Base-by-base conservation (phyloP, 2,329 filamentous ascomycete genomes). In the Hypoxylon sp. region DNA sequence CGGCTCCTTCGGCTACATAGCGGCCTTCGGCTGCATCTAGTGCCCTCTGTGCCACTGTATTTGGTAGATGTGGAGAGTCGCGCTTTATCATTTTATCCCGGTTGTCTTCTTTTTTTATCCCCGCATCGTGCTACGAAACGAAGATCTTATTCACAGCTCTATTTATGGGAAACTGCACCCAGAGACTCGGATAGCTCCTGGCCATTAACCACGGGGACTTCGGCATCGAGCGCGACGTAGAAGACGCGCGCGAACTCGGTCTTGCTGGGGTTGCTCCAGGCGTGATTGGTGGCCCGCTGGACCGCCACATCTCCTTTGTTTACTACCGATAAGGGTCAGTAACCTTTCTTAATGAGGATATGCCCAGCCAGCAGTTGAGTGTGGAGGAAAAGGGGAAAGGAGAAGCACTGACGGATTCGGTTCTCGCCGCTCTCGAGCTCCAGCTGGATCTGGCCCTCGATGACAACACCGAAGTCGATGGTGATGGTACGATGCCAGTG, bases 391-490 rank as follows among this genome's bases (percentile, higher is more conserved):
- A 10, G 15, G 8, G 5, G 13, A 8, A 35, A 35, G n/a, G 3
- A 15, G 26, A 46, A 21, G 8, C 3, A 54, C 50, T 46, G 40
- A 47, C 50, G 20, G 15, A 48, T 33, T 18, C 51, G 33, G 17
- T 48, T 59, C 51, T 59, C 56, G 4, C 56, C 56, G n/a, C 45
- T 31, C 13, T 59, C 57, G 18, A 56, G 47, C 35, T 51, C 42
- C 15, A 60, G 42, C 42, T 51, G 33, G 13, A 60, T 40, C 17
- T 55, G 23, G 5, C 56, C 56, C 41, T 60, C 51, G 3, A 60
- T 15, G 33, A 60, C 51, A 27, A 56, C 33, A 17, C 51, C 56
- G 17, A 60, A 56, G 46, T 60, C 51, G 10, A 55, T 27, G 8
- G 56, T 55, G n/a, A 29, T 33, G 0, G 47, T 56, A 7, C 57